Evolutionary conservation across 2,329 filamentous ascomycete genomes (phyloP), one percentile per base, ranked within the genome.

Genomic region (Epichloe festucae): DNA sequence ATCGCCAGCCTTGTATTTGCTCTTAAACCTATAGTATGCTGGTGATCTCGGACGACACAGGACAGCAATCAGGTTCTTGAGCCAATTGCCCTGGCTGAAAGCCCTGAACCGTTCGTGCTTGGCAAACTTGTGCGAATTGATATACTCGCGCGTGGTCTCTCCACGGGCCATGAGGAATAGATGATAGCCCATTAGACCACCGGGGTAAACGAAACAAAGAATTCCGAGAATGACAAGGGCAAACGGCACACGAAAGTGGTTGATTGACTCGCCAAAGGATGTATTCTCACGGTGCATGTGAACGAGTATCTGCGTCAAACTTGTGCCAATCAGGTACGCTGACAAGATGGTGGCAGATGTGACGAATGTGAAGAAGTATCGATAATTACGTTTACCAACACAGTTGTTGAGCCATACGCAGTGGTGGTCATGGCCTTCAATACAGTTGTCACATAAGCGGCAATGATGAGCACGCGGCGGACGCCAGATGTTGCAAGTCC

Each of bases 351-450:
- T 89, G n/a, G 81, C 82, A 14, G 84, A 82, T 50, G 81, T 81
- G 57, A 98, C 83, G 67, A 96, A 98, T 11, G 86, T 79, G 66
- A 97, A 96, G 69, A 98, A 98, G 68, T 91, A 97, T 56, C 93
- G 88, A 70, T 98, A 98, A 70, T 98, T 98, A 61, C 93, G 87
- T 58, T 91, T 85, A 43, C 93, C 93, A 48, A 98, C 85, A 58
- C 93, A 98, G 67, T 98, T 98, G 71, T 98, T 98, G 56, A 98
- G 79, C 93, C 93, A 98, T 15, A 97, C 90, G 63, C 93, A 98
- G 69, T 98, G 93, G 63, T 98, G 93, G 63, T 98, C 93, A 59
- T 96, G 89, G 0, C 89, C 95, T 68, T 98, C 93, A 54, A 98
- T 81, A 66, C 93, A 98, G 67, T 94, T 96, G 69, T 98, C 91